Base-by-base conservation (phyloP, 495 filamentous ascomycete genomes). In the Usnea hakonensis region DNA sequence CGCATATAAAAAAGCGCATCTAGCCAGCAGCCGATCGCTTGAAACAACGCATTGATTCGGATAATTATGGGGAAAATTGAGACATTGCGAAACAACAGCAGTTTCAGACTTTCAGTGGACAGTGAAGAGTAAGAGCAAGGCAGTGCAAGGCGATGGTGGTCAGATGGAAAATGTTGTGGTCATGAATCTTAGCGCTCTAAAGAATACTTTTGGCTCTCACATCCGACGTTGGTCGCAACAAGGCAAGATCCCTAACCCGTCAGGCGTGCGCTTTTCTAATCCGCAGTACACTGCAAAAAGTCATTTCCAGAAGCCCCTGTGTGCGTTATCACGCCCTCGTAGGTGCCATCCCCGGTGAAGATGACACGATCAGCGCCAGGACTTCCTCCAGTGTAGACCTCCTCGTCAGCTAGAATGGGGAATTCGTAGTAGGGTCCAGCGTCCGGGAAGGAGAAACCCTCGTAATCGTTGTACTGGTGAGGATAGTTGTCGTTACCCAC, bases 291-390 rank as follows among this genome's bases (percentile, higher is more conserved):
- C 48, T 70, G 76, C 58, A 87, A 82, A 73, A 90, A 89, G 70
- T 81, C 74, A 71, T 87, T 79, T 5, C 83, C 85, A 67, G 79
- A 83, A 26, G 86, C 85, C 1, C 87, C 87, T 6, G 82, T 85
- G 70, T 89, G 87, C 16, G 86, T 89, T 63, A 90, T 87, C 32
- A 85, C 69, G 23, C 75, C 78, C 40, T 86, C 83, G 41, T 80
- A 75, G 64, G 78, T 55, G 38, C 84, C 76, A 28, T 68, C 53
- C 0, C 26, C 64, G 57, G 87, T 85, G 71, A 90, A 85, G 53
- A 91, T 73, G 52, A 91, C 83, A n/a, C 88, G 79, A 70, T 90
- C 87, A 13, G 87, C 71, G 1, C 88, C 87, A 0, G 88, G 87
- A 10, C 77, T 81, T 32, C 87, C 86, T 57, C 87, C 85, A 41